Evolutionary conservation across 352 stramenopile species (phyloP), one percentile per base, ranked within the genome.

Genomic region (Globisporangium takayamanum): DNA sequence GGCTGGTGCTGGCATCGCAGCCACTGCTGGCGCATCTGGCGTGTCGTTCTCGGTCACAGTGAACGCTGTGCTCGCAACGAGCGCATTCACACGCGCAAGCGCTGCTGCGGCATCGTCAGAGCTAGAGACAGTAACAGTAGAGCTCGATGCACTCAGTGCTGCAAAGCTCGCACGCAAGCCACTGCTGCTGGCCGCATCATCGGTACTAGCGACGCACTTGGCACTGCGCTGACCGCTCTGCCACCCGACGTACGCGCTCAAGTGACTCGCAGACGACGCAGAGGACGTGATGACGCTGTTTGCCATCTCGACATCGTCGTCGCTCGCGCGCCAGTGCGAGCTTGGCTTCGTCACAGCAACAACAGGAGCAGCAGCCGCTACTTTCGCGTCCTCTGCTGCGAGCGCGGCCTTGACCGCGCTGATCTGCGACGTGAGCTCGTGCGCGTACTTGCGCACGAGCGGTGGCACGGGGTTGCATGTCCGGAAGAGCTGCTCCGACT

Each of bases 371-470:
- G 59, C 53, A 18, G 41, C 37, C 18, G 36, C 60, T 8, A 50
- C 49, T 37, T 76, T 75, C 0, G 63, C 53, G 39, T 77, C 74
- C 39, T 76, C 56, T 0, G 64, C 67, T 15, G 66, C 60, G 36
- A 81, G 59, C 55, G 77, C 78, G 3, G 62, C 30, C 63, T 87
- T 87, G 53, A 84, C 81, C 8, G 68, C 44, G 16, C 67, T 57
- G 42, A 95, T 86, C 59, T 93, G 72, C 18, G 67, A 76, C 28
- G 78, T 88, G 50, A 95, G 67, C 41, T 92, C 72, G 39, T 84
- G 76, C 2, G 78, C 80, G 46, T 92, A 75, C 59, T 92, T 91
- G 42, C 84, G 80, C 10, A 95, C 71, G 28, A 92, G 78, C 56
- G 80, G 54, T 0, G 85, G 85, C 39, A 95, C 81, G 30, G 84